Evolutionary conservation across 2,329 filamentous ascomycete genomes (phyloP), one percentile per base, ranked within the genome.

Genomic region (Colletotrichum gloeosporioides): DNA sequence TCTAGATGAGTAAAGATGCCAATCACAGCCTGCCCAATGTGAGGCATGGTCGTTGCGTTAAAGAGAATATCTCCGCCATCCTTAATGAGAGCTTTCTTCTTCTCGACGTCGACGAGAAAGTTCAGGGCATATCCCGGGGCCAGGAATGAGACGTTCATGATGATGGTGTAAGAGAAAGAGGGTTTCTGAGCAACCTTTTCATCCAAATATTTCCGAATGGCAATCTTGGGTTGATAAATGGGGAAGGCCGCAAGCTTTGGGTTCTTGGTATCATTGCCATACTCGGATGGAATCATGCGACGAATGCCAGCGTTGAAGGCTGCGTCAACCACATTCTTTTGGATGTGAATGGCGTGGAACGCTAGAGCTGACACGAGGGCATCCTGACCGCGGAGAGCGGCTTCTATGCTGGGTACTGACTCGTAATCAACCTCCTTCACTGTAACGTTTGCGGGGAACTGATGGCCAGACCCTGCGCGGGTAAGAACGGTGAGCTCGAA

Each of bases 231-330:
- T 12, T 49, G 61, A 36, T 80, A 81, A 8, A 80, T 72, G 7
- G 80, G 80, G 8, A 80, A 49, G 15, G 77, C 34, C 31, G 77
- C 65, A 9, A 79, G 44, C 27, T 79, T 78, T n/a, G 74, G 69
- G 25, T 77, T 73, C 61, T 77, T 69, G 27, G 83, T 81, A 82
- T 82, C 82, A 13, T 82, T 84, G 29, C 78, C 77, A 57, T 87
- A 92, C 73, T 92, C 90, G 8, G 87, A 87, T 6, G 90, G 89
- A 31, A 92, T 83, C 81, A 91, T 90, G n/a, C 89, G 85, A 78
- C 89, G 85, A 6, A 92, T 89, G 18, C 89, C 89, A 9, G 89
- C 90, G 13, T 84, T 84, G 36, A 90, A 84, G 29, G 89, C 87
- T 2, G 89, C 90, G 71, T 91, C 88, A 59, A 91, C 87, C 75